Conservation (phyloP, 2,329 filamentous ascomycete species). For the Fusarium floridanum region DNA sequence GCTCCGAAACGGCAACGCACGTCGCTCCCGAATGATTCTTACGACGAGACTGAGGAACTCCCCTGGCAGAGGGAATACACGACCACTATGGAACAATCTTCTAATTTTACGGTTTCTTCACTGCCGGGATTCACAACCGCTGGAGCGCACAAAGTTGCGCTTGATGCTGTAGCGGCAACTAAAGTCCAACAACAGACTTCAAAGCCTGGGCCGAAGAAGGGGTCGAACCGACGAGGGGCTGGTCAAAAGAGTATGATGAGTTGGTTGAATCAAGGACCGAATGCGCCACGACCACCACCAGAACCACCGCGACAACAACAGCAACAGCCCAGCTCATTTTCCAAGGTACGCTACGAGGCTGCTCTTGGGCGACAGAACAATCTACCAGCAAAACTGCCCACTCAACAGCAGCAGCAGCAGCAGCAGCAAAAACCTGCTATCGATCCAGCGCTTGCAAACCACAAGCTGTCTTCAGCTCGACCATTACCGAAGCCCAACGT, state of each 20-base stretch:
- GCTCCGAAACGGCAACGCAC: conserved; percentile 49
- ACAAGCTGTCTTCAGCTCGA: conserved; percentile 58
- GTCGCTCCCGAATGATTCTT: conserved; percentile 23
- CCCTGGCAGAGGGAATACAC: conserved; percentile 60
- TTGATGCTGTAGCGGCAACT: conserved; percentile 44
- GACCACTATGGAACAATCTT: conserved; percentile 73
- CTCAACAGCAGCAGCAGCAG: conserved; percentile 20
- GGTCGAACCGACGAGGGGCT: conserved; percentile 50
- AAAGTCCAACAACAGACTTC: conserved; percentile 30
- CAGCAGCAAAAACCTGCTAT: conserved; percentile 41
- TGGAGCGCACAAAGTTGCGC: conserved; percentile 63
- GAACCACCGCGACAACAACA: conserved; percentile 21
- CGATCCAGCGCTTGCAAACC: conserved; percentile 50
- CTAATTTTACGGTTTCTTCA: conserved; percentile 70
- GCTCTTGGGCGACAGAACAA: conserved; percentile 41
- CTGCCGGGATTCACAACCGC: conserved; percentile 74
- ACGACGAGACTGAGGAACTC: conserved; percentile 45
- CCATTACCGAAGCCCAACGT: conserved; percentile 52
- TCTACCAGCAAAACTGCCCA: conserved; percentile 2
- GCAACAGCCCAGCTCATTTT: conserved; percentile 31
- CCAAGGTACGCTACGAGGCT: conserved; percentile 45
- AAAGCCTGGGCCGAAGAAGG: conserved; percentile 40
- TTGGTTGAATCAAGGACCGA: conserved; percentile 52
- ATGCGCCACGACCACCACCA: conserved; percentile 18
- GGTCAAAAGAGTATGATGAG: conserved; percentile 59